Evolutionary conservation across 768 basidiomycete genomes (phyloP), one percentile per base, ranked within the genome.

Genomic region (Gymnopilus junonius): DNA sequence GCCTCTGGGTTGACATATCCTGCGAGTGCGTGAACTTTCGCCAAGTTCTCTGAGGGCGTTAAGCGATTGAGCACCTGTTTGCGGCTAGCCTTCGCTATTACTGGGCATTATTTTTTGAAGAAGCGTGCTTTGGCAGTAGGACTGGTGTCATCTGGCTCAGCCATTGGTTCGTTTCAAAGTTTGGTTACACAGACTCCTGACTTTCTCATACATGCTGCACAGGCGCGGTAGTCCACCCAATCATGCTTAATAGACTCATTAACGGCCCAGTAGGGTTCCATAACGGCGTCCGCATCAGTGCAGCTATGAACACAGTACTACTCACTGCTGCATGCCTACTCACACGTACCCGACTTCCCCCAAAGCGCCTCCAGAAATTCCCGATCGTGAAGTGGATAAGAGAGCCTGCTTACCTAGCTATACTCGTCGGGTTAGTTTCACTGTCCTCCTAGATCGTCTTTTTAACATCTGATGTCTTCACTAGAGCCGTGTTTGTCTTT

Each of bases 141-240:
- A 11, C 73, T 89, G 50, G 83, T 74, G 12, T 63, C 71, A 17
- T 70, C 74, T 3, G 76, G 75, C 14, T 63, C 71, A 35, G 73
- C 75, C 10, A 64, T 76, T n/a, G 74, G 75, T 75, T 59, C 29
- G 58, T 62, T 29, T 53, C 43, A 12, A 20, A 46, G 43, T 14
- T 10, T 39, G 1, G 7, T 12, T 59, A 1, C n/a, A 23, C 10
- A 11, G 12, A 15, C 15, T 31, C 6, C 4, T 48, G 21, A 31
- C 53, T 31, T 4, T 37, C 34, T 42, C 27, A 29, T 8, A 34
- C 25, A 42, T 17, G 29, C 35, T 27, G 21, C 12, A 5, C 58
- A 74, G 86, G 87, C 4, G 83, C 85, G 31, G 77, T 85, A 20
- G 57, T 87, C 2, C 85, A 87, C 59, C 85, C 86, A 0, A 85